Evolutionary conservation across 2,329 filamentous ascomycete species (phyloP).

Genomic region (Davidsoniella australis): DNA sequence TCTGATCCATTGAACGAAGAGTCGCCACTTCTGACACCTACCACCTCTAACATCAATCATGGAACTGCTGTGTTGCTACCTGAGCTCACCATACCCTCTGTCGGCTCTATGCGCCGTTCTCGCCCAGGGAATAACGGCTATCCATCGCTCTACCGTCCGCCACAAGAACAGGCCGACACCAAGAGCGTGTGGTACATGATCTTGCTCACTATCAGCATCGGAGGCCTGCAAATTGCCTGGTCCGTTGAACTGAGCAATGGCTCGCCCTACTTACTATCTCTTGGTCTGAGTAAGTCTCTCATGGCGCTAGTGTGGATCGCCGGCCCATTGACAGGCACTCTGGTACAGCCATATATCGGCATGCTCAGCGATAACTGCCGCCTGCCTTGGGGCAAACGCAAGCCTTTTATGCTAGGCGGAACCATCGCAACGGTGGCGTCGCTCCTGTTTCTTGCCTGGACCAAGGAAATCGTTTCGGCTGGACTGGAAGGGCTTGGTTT

Average conservation of each 20-base stretch:
- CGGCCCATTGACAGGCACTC: constrained; percentile 57
- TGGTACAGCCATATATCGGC: constrained; percentile 71
- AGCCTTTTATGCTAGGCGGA: constrained; percentile 65
- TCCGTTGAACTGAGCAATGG: constrained; percentile 88
- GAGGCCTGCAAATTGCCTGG: constrained; percentile 87
- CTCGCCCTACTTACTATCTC: constrained; percentile 65
- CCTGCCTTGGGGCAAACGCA: constrained; percentile 57
- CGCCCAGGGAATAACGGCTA: not conserved
- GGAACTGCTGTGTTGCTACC: constrained; percentile 15
- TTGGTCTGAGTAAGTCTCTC: constrained; percentile 67
- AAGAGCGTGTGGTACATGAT: constrained; percentile 79
- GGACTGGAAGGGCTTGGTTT: constrained; percentile 55
- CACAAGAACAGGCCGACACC: constrained; percentile 30
- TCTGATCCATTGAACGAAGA: constrained; percentile 13
- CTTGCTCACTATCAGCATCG: constrained; percentile 70
- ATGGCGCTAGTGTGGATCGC: constrained; percentile 73
- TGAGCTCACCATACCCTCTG: constrained; percentile 20
- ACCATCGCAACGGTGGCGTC: constrained; percentile 48
- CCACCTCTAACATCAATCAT: constrained; percentile 5
- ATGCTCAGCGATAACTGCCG: constrained; percentile 68
- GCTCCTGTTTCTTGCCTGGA: constrained; percentile 57
- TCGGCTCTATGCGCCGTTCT: not conserved
- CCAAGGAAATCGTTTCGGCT: constrained; percentile 52
- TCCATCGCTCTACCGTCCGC: not conserved
- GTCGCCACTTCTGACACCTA: constrained; percentile 13